A percentile compares a stretch with the other conserved stretches of the same genome.
These are phyloP conservation scores for Shiraia bambusicola DNA, from an alignment of 2,329 filamentous ascomycete species.

Conservation along the genomic window DNA sequence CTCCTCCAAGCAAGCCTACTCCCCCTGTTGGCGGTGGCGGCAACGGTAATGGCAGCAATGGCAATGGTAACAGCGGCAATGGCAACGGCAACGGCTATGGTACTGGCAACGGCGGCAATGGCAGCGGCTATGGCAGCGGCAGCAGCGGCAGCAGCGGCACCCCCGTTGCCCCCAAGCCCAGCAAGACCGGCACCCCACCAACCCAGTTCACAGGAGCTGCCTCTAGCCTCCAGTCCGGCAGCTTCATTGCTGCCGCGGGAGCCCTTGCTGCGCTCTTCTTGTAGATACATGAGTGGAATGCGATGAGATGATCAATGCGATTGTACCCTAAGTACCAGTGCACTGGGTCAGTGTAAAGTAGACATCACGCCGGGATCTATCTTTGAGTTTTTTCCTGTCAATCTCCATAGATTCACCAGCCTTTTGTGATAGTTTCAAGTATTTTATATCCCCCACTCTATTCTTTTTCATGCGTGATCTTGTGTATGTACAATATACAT, in stretches of 20 bases:
- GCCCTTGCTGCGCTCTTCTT: constrained; percentile 19
- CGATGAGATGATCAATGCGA: background rate
- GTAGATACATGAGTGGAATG: constrained; percentile 9
- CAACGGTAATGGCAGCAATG: no score
- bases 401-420: no score
- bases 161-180: constrained; percentile 9
- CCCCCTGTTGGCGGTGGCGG: background rate
- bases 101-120: background rate
- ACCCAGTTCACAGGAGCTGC: constrained; percentile 30
- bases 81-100: constrained; percentile 1
- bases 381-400: no score
- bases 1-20: background rate
- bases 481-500: no score
- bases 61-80: background rate
- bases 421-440: no score
- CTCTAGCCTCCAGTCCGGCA: constrained; percentile 13
- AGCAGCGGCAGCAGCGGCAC: constrained; percentile 1
- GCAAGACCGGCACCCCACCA: constrained; percentile 13
- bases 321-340: background rate
- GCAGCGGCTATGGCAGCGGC: constrained; percentile 1
- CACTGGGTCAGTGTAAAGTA: no score
- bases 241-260: constrained; percentile 12
- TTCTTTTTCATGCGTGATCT: no score
- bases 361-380: no score
- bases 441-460: no score